Base-by-base conservation (phyloP, 768 basidiomycete genomes). In the Pulveroboletus sp. region DNA sequence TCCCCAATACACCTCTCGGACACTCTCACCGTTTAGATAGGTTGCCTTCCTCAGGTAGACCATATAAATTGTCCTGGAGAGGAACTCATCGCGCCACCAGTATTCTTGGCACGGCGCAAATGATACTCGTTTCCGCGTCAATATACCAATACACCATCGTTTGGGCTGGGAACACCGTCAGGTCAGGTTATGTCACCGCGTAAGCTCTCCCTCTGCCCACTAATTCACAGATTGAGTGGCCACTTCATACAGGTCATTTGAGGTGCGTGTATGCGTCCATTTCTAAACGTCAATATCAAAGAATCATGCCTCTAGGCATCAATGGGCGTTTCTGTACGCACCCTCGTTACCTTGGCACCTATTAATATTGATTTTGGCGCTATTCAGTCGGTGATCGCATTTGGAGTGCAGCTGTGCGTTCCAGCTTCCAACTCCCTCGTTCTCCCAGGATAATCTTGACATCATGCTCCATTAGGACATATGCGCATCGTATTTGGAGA, bases 401-500 rank as follows among this genome's bases (percentile, higher is more conserved):
- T 70, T 47, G 60, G 61, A 17, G 69, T 70, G 35, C 69, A 70
- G 58, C 45, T 71, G 69, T 70, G 34, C 31, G 68, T 48, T 29
- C 27, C 27, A 9, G 12, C 9, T 48, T 29, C 27, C 27, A 9
- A 29, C 9, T 29, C 27, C 27, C 27, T 9, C 27, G 27, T 29
- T 29, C 27, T 11, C 27, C 12, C 27, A 29, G 35, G 4, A 14
- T 38, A n/a, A 48, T 35, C 17, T 43, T 43, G 48, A 51, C 38
- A 39, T 45, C 43, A 43, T 44, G 37, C 19, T 20, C 34, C 23
- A 45, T 45, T 20, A 70, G 69, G 58, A 63, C 63, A 52, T 70
- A 70, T 50, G 69, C 69, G 12, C 63, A 70, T 53, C 69, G 69
- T 24, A 61, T 70, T 50, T 70, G 70, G 70, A 68, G 63, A 55